Base-by-base conservation (phyloP, 306 rosid species). In the Pterocarpus santalinus region DNA sequence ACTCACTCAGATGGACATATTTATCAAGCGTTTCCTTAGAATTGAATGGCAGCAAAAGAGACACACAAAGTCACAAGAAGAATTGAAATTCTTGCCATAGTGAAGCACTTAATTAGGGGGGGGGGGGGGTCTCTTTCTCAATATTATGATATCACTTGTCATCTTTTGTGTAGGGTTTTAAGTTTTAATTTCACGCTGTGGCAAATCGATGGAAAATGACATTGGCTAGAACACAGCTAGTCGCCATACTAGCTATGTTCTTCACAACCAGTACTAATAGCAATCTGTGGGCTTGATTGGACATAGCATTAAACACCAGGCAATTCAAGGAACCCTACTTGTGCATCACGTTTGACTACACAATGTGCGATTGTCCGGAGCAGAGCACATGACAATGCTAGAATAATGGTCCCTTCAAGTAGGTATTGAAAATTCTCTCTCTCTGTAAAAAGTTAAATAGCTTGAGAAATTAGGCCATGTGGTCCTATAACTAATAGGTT, bases 351-450 rank as follows among this genome's bases (percentile, higher is more conserved):
- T 82, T 83, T 78, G 58, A 62, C 60, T n/a, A 11, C 73, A 39
- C 79, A 83, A 83, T 85, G 88, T 83, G 91, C 85, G 65, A 5
- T 74, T 92, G 92, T 90, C 91, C 63, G 13, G 49, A 65, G 35
- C 57, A 36, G 66, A 49, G 77, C 90, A 83, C 90, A 92, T 84
- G 89, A 46, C 69, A 69, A 80, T 76, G 83, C 28, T n/a, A 14
- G 41, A 52, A 57, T 0, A 13, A 43, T 89, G 94, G 85, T 69
- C 90, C 90, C 89, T 65, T 77, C 63, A 17, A 47, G 82, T 51
- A 16, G 39, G 78, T 81, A 56, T 43, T 57, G 41, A 69, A 67
- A 63, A 76, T 49, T 38, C 28, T 74, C 64, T 66, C 76, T 14
- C 62, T 28, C 10, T 41, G 8, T 15, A 13, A 14, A 47, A 69